These are phyloP conservation scores for Hypsizygus marmoreus DNA, from an alignment of 768 basidiomycete genomes.

Conservation along the genomic window DNA sequence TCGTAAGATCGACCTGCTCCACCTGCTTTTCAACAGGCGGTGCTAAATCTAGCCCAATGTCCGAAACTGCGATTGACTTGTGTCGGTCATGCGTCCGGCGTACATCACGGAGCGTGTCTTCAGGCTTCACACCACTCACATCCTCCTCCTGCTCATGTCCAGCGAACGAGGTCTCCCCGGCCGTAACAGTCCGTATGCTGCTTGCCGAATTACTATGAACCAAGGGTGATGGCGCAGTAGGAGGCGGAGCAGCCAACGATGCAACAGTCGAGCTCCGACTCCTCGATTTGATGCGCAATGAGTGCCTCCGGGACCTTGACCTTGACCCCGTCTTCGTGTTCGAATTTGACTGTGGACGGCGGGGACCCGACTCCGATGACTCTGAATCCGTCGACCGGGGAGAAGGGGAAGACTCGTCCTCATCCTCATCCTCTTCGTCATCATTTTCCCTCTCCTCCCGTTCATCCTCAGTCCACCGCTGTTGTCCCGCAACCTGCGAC, in stretches of 20 bases:
- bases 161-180: constrained; percentile 45
- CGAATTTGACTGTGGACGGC: too few relatives aligned
- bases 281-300: constrained; percentile 40
- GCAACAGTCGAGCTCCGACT: constrained; percentile 73
- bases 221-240: constrained; percentile 28
- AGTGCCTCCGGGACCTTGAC: constrained; percentile 33
- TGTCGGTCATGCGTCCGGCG: constrained; percentile 27
- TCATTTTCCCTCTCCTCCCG: constrained; percentile 32
- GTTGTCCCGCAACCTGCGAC: constrained; percentile 56
- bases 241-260: constrained; percentile 47
- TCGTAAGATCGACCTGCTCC: constrained; percentile 15
- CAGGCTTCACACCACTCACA: constrained; percentile 19
- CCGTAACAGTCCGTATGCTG: constrained; percentile 74
- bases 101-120: constrained; percentile 31
- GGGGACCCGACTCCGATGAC: too few relatives aligned
- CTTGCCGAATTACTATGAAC: constrained; percentile 57
- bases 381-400: constrained; percentile 70
- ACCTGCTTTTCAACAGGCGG: constrained; percentile 9
- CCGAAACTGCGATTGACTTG: constrained; percentile 31
- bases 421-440: constrained; percentile 48
- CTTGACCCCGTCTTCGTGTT: constrained; percentile 31
- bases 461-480: constrained; percentile 57
- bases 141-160: constrained; percentile 25
- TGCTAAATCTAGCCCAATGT: constrained; percentile 26
- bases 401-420: constrained; percentile 65